Base-by-base conservation (phyloP, 257 asterid species). In the Linderniella brevidens region DNA sequence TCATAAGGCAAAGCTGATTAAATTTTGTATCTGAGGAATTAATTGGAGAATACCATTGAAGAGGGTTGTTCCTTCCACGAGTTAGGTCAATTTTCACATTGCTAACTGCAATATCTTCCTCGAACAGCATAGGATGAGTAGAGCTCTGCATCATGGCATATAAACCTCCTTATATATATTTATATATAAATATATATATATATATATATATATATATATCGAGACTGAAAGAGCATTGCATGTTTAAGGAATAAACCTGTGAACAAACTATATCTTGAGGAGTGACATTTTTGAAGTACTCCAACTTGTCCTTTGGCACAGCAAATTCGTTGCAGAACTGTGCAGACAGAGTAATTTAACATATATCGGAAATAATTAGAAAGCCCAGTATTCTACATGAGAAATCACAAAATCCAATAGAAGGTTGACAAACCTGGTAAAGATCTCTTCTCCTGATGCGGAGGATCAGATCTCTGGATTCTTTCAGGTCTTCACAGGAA, bases 281-380 rank as follows among this genome's bases (percentile, higher is more conserved):
- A 37, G 97, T 73, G 53, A 82, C 80, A 46, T 53, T 52, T 65
- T 66, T 75, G 63, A 77, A 87, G 65, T 58, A 35, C 39, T 75
- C 88, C 71, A 87, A 58, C 10, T 60, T 53, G 43, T 77, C 80
- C 74, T 77, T 83, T 50, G 97, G 93, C 61, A 87, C 97, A 58
- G 88, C 58, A 60, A 77, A 75, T 79, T 87, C 95, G 41, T 87
- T 87, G 69, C 97, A 86, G 47, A 61, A 86, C 97, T 86, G 82
- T 15, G 52, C 54, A 55, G 49, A 53, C 53, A 41, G 16, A 42
- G 58, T 44, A 29, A 46, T 8, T 46, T 11, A 17, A 39, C 13
- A 10, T 39, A 39, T 10, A 9, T 39, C 4, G 13, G 13, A 11
- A 39, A 13, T 6, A 37, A 37, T 39, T 13, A 39, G 43, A 13